Evolutionary conservation across 1,139 yeast genomes (phyloP).

Genomic region (Kodamaea fungicola): DNA sequence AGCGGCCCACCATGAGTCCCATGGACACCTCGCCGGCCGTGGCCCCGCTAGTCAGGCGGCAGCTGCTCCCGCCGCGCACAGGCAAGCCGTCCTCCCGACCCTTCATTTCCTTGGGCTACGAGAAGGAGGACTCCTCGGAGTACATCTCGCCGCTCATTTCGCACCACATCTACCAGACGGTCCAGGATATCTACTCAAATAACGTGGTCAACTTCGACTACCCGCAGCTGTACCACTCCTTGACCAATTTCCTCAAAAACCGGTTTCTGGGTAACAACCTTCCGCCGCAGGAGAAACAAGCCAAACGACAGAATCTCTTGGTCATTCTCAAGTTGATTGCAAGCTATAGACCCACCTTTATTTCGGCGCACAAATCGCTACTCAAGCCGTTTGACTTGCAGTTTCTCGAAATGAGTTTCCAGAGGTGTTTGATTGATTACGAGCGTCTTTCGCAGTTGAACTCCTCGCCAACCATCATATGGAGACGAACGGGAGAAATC

Average conservation of each 20-base stretch:
- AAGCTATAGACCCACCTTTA: slow-evolving; percentile 67
- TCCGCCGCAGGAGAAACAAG: slow-evolving; percentile 25
- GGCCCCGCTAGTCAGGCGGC: neutral
- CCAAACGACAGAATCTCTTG: slow-evolving; percentile 45
- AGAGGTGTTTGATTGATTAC: slow-evolving; percentile 63
- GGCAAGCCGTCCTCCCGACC: slow-evolving; percentile 22
- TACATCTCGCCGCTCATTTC: slow-evolving; percentile 56
- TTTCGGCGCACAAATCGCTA: slow-evolving; percentile 65
- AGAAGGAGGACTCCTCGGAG: slow-evolving; percentile 13
- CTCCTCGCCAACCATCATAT: slow-evolving; percentile 67
- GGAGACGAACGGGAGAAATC: slow-evolving; percentile 78
- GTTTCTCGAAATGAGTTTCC: slow-evolving; percentile 66
- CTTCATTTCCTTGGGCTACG: slow-evolving; percentile 39
- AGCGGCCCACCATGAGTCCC: slow-evolving; percentile 8
- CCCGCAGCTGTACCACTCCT: slow-evolving; percentile 63
- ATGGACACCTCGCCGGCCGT: neutral
- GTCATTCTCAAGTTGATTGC: slow-evolving; percentile 64
- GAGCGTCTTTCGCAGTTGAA: slow-evolving; percentile 57
- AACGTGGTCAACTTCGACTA: slow-evolving; percentile 59
- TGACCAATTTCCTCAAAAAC: slow-evolving; percentile 51
- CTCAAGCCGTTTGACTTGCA: slow-evolving; percentile 61
- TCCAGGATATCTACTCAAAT: slow-evolving; percentile 61
- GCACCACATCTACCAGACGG: slow-evolving; percentile 59
- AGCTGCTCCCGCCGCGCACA: neutral
- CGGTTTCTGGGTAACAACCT: slow-evolving; percentile 46